Evolutionary conservation across 495 filamentous ascomycete species (phyloP), one percentile per base, ranked within the genome.

Genomic region (Aspergillus diversus): DNA sequence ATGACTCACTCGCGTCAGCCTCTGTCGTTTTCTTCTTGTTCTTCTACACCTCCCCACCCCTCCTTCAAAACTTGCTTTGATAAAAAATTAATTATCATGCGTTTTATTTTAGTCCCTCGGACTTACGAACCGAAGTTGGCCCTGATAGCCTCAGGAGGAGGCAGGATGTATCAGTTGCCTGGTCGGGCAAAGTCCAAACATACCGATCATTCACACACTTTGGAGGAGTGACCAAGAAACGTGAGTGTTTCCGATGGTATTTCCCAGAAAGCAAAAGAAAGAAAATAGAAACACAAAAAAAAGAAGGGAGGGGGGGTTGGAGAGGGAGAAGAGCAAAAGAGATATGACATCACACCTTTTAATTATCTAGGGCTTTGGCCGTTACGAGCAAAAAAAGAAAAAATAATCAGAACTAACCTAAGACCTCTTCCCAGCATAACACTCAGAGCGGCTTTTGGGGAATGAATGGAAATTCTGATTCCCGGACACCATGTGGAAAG

Each of bases 161-260:
- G 32, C 21, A 64, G 74, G 75, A 78, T 77, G 75, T 77, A 80
- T 79, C 75, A 80, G 74, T 78, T 79, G 76, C 61, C 60, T 60
- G 37, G 61, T 63, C 42, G 51, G 58, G 61, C 55, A 62, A 59
- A 55, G 53, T 43, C 52, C 46, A 66, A 66, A 60, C 61, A 69
- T 69, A 61, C 66, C 55, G 63, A 66, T 60, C 65, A 62, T 62
- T 53, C 55, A 55, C 55, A 31, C 60, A 27, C 33, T 42, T 42
- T 42, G 33, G 48, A 43, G 47, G 57, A 60, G 56, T 69, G 67
- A 66, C 63, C 63, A 35, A 32, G 33, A 43, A 61, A 49, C 60
- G 63, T 69, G 67, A 61, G 63, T 31, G 32, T 33, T 60, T 34
- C 4, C 17, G 42, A 55, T 21, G 50, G 17, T 55, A 54, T 55